A percentile compares a stretch with the other conserved stretches of the same genome.
phyloP scores from a whole-genome alignment of 2,329 filamentous ascomycete genomes.

The Neurospora sp. region DNA sequence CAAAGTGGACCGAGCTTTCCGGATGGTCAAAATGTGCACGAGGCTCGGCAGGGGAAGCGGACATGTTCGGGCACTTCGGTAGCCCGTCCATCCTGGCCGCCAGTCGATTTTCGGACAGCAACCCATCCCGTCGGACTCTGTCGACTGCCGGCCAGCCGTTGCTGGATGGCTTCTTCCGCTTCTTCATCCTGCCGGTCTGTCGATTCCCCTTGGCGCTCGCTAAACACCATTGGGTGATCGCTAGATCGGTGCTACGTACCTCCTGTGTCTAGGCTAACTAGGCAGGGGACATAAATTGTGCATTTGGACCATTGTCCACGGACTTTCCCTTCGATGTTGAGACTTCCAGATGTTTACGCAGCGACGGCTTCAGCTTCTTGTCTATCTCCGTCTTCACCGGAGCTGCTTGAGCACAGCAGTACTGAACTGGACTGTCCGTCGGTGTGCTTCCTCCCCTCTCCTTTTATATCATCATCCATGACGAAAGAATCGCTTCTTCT shows the following conservation, averaged over 20 bases:
- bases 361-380: neutral
- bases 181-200: neutral
- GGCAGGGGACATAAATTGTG: neutral
- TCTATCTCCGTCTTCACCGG: neutral
- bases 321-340: neutral
- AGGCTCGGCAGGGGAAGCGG: neutral
- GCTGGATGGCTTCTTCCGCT: neutral
- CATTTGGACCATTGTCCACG: neutral
- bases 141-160: neutral
- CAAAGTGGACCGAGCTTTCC: neutral
- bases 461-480: neutral
- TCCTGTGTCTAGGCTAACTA: neutral
- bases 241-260: neutral
- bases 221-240: neutral
- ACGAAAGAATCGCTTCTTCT: neutral
- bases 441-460: neutral
- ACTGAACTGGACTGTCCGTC: neutral
- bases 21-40: neutral
- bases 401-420: neutral
- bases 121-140: neutral
- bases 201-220: neutral
- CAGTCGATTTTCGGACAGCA: neutral
- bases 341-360: neutral
- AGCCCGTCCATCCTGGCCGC: neutral
- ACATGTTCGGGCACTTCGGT: neutral